Conservation (phyloP, 768 basidiomycete genomes). For the Agrocybe praecox region DNA sequence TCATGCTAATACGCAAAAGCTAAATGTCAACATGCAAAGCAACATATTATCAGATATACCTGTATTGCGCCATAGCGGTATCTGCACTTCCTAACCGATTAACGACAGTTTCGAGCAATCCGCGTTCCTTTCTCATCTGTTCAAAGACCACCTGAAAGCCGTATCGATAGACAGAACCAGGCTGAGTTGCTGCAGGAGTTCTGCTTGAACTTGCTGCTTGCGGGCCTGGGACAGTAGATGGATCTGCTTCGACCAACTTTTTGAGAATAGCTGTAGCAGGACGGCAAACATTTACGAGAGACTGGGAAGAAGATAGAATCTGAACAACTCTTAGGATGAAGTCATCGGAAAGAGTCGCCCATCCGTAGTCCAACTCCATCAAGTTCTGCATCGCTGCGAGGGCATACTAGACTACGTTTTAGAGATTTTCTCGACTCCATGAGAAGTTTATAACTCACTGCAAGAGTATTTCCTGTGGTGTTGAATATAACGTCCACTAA, state of each 20-base stretch:
- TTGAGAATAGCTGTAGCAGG: constrained; percentile 91
- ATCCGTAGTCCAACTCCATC: constrained; percentile 86
- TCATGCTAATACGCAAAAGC: constrained; percentile 58
- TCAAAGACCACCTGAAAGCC: constrained; percentile 86
- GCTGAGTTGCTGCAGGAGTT: constrained; percentile 49
- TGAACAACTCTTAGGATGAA: constrained; percentile 83
- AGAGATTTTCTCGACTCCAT: constrained; percentile 6
- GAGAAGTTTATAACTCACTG: constrained; percentile 48
- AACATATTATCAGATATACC: too few species aligned
- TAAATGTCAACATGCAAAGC: too few species aligned
- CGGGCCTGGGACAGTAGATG: constrained; percentile 63
- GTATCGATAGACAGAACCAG: constrained; percentile 78
- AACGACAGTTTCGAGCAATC: constrained; percentile 82
- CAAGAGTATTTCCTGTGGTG: constrained; percentile 81
- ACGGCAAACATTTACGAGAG: constrained; percentile 87
- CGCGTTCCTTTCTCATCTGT: constrained; percentile 74
- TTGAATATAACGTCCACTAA: constrained; percentile 70
- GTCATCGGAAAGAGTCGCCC: constrained; percentile 66
- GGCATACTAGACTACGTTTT: constrained; percentile 61
- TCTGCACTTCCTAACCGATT: constrained; percentile 78
- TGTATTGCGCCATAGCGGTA: constrained; percentile 83
- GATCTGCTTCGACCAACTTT: constrained; percentile 87
- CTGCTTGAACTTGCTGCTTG: constrained; percentile 63
- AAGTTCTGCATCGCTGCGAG: constrained; percentile 85
- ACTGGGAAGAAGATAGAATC: constrained; percentile 73